phyloP scores from a whole-genome alignment of 176 grass and related monocot species.

The Alloteropsis semialata region DNA sequence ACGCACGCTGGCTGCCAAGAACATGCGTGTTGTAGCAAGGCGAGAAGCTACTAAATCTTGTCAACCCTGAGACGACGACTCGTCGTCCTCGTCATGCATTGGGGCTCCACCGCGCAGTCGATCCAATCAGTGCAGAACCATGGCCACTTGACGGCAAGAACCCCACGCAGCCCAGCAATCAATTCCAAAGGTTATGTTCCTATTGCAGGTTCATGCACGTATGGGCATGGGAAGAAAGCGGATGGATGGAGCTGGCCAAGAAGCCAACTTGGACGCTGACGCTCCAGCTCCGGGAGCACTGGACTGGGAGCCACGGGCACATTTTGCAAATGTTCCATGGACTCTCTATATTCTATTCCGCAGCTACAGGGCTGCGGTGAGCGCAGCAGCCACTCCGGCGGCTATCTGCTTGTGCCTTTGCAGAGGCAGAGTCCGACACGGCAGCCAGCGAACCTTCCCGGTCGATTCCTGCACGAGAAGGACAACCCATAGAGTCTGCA shows the following conservation, averaged over 20 bases:
- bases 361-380: too few relatives aligned
- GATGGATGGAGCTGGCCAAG: background rate
- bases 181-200: background rate
- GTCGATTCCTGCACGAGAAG: background rate
- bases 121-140: background rate
- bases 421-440: background rate
- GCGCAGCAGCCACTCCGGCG: background rate
- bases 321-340: background rate
- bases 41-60: background rate
- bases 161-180: background rate
- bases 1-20: too few relatives aligned
- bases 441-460: background rate
- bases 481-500: background rate
- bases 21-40: too few relatives aligned
- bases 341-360: too few relatives aligned
- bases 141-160: background rate
- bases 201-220: background rate
- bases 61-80: background rate
- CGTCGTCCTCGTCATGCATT: background rate
- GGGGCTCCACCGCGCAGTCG: background rate
- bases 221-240: background rate
- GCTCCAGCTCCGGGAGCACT: background rate
- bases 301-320: background rate
- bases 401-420: background rate
- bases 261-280: constrained; percentile 14